phyloP scores from a whole-genome alignment of 83 land plant genomes.

The Picea engelmannii region DNA sequence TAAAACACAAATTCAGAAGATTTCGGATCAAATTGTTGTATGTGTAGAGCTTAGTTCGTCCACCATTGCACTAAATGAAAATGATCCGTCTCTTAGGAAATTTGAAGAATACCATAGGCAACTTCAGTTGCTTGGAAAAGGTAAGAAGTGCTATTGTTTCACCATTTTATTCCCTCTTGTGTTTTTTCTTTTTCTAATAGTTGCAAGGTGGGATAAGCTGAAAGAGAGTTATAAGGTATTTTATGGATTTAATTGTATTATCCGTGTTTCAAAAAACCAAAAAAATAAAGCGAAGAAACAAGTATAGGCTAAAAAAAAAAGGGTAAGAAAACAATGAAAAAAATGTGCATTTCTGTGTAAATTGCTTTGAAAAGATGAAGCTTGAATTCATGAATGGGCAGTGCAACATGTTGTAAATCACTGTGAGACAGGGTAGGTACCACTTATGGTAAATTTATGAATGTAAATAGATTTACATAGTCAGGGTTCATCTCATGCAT shows the following conservation, averaged over 20 bases:
- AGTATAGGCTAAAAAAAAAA: too few relatives aligned
- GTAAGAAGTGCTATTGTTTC: conserved; percentile 15
- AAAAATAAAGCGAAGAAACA: background rate
- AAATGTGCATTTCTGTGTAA: too few relatives aligned
- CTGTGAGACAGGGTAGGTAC: too few relatives aligned
- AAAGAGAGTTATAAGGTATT: background rate
- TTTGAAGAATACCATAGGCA: conserved; percentile 54
- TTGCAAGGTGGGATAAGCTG: background rate
- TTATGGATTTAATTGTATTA: too few relatives aligned
- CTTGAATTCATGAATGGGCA: too few relatives aligned
- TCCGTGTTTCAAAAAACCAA: background rate
- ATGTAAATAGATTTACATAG: too few relatives aligned
- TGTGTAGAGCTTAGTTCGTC: conserved; percentile 2
- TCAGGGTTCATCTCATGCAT: too few relatives aligned
- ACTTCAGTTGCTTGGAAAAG: conserved; percentile 56
- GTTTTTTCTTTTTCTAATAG: background rate
- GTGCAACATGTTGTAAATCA: too few relatives aligned
- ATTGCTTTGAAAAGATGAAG: too few relatives aligned
- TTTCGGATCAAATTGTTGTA: background rate
- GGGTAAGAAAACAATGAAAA: too few relatives aligned
- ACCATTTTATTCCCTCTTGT: background rate
- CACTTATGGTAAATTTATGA: too few relatives aligned
- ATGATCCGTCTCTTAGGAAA: conserved; percentile 48
- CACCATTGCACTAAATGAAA: background rate
- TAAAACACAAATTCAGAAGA: conserved; percentile 42